Evolutionary conservation across 2,329 filamentous ascomycete species (phyloP).

Genomic region (Hymenoscyphus fructigenus): DNA sequence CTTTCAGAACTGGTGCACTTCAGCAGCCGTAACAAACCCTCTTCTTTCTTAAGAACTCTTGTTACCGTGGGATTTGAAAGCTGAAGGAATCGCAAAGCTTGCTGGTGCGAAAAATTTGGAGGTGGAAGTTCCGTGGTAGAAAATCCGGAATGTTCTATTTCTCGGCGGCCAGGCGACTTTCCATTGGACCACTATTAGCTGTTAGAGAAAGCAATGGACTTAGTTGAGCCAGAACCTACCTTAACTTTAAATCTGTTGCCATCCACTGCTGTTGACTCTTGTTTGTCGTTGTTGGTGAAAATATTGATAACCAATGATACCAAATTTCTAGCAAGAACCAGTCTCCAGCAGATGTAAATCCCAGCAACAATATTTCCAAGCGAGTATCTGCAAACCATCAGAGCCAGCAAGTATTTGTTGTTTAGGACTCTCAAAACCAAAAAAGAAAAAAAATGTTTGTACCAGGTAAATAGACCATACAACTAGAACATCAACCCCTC

Average conservation of each 20-base stretch:
- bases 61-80: not conserved
- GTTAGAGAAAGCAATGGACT: not conserved
- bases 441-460: not conserved
- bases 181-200: not conserved
- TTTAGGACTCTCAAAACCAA: not conserved
- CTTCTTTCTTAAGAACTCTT: not conserved
- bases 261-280: not conserved
- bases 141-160: not conserved
- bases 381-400: not conserved
- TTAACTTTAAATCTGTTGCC: not conserved
- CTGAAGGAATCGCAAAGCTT: not conserved
- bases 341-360: not conserved
- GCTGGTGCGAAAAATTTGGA: not conserved
- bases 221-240: not conserved
- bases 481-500: not conserved
- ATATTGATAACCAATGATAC: not conserved
- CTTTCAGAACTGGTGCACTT: not conserved
- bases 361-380: not conserved
- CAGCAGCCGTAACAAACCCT: not conserved
- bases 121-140: not conserved
- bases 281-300: not conserved
- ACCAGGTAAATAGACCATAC: not conserved
- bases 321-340: not conserved
- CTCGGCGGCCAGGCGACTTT: not conserved
- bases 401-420: not conserved